Conservation (phyloP, 2,329 filamentous ascomycete species). For the Phyllosticta paracitricarpa region DNA sequence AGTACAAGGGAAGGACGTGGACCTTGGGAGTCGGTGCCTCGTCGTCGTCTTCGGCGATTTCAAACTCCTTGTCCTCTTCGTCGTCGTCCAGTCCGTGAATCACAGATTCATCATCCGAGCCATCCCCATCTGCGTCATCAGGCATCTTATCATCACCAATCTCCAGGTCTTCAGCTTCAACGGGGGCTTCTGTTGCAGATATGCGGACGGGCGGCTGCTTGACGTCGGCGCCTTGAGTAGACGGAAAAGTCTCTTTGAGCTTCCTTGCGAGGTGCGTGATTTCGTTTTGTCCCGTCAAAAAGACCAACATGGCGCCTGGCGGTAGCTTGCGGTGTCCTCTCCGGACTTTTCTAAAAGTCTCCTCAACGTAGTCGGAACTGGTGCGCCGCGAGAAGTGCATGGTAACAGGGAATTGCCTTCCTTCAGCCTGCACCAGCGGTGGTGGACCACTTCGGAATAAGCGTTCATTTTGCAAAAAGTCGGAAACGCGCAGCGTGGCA, state of each 20-base stretch:
- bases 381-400: conserved; percentile 81
- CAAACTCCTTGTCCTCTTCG: conserved; percentile 52
- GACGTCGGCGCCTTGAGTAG: conserved; percentile 35
- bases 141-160: conserved; percentile 47
- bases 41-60: conserved; percentile 56
- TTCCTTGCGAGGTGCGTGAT: conserved; percentile 75
- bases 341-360: conserved; percentile 77
- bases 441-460: conserved; percentile 67
- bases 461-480: conserved; percentile 74
- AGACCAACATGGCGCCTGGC: conserved; percentile 83
- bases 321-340: conserved; percentile 84
- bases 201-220: conserved; percentile 61
- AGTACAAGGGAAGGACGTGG: conserved; percentile 89
- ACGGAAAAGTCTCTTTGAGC: conserved; percentile 58
- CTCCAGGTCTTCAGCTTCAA: conserved; percentile 82
- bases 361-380: conserved; percentile 78
- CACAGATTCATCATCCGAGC: conserved; percentile 48
- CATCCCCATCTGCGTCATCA: conserved; percentile 33
- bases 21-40: conserved; percentile 60
- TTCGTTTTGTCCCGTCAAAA: conserved; percentile 88
- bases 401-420: conserved; percentile 82
- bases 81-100: conserved; percentile 47
- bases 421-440: conserved; percentile 80
- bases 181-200: conserved; percentile 63
- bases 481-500: conserved; percentile 80